A percentile compares a stretch with the other conserved stretches of the same genome.
Conservation (phyloP, 345 rosid species). For the Ceriops decandra region DNA sequence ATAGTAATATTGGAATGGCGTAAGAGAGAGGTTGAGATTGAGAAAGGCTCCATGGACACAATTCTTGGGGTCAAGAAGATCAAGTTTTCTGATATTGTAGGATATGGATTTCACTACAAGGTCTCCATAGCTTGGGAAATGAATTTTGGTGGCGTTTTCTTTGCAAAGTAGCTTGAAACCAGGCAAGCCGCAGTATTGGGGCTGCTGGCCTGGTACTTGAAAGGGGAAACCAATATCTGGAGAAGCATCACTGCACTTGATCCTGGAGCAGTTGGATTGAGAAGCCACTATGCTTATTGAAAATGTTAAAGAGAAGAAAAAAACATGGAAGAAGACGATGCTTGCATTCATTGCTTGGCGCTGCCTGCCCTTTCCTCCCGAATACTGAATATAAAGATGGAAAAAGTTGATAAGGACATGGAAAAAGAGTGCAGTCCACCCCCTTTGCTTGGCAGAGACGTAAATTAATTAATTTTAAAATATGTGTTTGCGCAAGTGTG, state of each 20-base stretch:
- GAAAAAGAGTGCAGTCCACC: too few relatives aligned
- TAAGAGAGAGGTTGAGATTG: slow-evolving; percentile 47
- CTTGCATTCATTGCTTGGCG: slow-evolving; percentile 15
- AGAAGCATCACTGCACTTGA: slow-evolving; percentile 28
- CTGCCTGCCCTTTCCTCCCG: too few relatives aligned
- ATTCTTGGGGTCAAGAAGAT: slow-evolving; percentile 46
- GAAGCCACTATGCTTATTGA: slow-evolving; percentile 17
- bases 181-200: slow-evolving; percentile 24
- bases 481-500: too few relatives aligned
- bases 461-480: too few relatives aligned
- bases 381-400: too few relatives aligned
- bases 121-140: slow-evolving; percentile 40
- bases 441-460: too few relatives aligned
- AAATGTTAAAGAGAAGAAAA: slow-evolving; percentile 23
- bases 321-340: slow-evolving; percentile 10
- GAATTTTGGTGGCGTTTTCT: slow-evolving; percentile 45
- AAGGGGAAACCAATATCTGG: slow-evolving; percentile 52
- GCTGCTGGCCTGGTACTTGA: slow-evolving; percentile 19
- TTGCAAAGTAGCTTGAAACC: slow-evolving; percentile 47
- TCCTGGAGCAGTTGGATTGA: slow-evolving; percentile 11
- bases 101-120: slow-evolving; percentile 52
- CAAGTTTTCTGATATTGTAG: slow-evolving; percentile 27
- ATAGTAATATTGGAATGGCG: slow-evolving; percentile 50
- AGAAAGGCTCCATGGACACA: slow-evolving; percentile 62
- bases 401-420: too few relatives aligned